Conservation (phyloP, 768 basidiomycete species). For the Suillus lakei region DNA sequence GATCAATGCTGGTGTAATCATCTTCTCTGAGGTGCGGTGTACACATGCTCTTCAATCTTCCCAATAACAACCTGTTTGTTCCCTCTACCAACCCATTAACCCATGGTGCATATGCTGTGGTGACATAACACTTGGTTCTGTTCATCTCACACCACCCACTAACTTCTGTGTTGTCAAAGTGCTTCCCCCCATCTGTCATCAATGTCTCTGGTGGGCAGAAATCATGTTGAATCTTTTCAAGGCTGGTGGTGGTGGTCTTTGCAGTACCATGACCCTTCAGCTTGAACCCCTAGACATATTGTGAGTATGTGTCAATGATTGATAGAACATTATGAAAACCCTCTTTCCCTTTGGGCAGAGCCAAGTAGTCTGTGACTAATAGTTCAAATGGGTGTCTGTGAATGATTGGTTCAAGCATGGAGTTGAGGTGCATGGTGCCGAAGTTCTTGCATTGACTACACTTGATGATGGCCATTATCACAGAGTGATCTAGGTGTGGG, state of each 20-base stretch:
- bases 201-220: slow-evolving; percentile 35
- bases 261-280: slow-evolving; percentile 31
- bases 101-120: slow-evolving; percentile 45
- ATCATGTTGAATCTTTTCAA: slow-evolving; percentile 26
- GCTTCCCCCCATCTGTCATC: slow-evolving; percentile 42
- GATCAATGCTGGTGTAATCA: slow-evolving; percentile 17
- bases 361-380: slow-evolving; percentile 35
- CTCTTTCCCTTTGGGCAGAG: slow-evolving; percentile 37
- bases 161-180: slow-evolving; percentile 43
- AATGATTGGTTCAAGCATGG: slow-evolving; percentile 41
- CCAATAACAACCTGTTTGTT: slow-evolving; percentile 37
- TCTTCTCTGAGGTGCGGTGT: slow-evolving; percentile 37
- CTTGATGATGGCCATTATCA: slow-evolving; percentile 6
- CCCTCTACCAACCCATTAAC: slow-evolving; percentile 42
- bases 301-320: slow-evolving; percentile 24
- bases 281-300: slow-evolving; percentile 31
- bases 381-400: slow-evolving; percentile 38
- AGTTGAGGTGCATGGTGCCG: slow-evolving; percentile 22
- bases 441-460: slow-evolving; percentile 19
- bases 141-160: slow-evolving; percentile 25
- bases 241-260: slow-evolving; percentile 26
- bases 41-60: slow-evolving; percentile 33
- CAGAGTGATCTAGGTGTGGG: slow-evolving; percentile 6
- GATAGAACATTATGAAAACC: slow-evolving; percentile 34
- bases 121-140: slow-evolving; percentile 22